Base-by-base conservation (phyloP, 345 rosid species). In the Citropsis articulata region DNA sequence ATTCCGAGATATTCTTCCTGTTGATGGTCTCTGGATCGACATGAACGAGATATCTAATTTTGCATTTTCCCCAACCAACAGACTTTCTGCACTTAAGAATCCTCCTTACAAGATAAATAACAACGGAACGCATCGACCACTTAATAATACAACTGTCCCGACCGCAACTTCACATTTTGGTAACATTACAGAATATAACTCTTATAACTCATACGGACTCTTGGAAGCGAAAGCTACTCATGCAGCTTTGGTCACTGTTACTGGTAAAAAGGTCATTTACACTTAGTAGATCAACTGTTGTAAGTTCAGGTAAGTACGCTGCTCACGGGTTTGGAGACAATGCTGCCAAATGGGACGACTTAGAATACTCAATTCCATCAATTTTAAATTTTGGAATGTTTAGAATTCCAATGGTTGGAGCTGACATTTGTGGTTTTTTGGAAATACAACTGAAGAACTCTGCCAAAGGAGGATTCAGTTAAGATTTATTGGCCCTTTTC, bases 11-110 rank as follows among this genome's bases (percentile, higher is more conserved):
- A 22, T 67, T 69, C 69, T 87, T 22, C 85, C 83, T 0, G 35
- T 87, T 19, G 90, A 87, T 55, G 90, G 88, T 64, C 78, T 87
- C 21, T 87, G 90, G 90, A 53, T 85, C 7, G 87, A 87, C 77
- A 85, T 87, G 90, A 87, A 87, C 22, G 88, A 85, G 80, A 0
- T 82, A 14, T 80, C 88, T 16, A 87, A 85, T 69, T 87, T 85
- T 81, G 45, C 45, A 78, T 73, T 1, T 81, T 19, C 30, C 86
- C 42, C 53, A 69, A 3, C 83, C 88, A 2, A 73, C 35, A 19
- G 80, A 42, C 12, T 7, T 33, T 87, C 88, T 7, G 76, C 80
- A 2, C 80, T 85, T 0, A 88, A 87, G 59, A 59, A 77, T 33
- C 88, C 88, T 6, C 90, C 86, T 6, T 85, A 85, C 88, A 80